Percentiles rank a stretch among this genome's conserved stretches.
Evolutionary conservation across 2,329 filamentous ascomycete species (phyloP).

Genomic region (Lasiodiplodia hormozganensis): DNA sequence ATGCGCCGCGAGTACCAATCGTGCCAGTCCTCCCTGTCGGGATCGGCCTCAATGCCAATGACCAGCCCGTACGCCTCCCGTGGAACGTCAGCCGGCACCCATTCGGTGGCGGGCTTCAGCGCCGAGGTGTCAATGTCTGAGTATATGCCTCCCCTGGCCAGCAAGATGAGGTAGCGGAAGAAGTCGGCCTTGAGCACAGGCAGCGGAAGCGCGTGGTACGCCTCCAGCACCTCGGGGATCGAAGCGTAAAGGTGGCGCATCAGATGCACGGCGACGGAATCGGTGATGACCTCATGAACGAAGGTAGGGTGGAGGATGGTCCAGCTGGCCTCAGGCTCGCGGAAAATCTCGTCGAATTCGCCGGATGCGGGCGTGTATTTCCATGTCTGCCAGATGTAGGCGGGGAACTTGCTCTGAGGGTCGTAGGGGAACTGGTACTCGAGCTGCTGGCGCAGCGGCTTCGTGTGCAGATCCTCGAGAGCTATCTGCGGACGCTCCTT

Average conservation of each 20-base stretch:
- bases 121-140: conserved; percentile 84
- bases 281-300: conserved; percentile 96
- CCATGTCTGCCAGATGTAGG: conserved; percentile 99
- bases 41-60: conserved; percentile 94
- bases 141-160: conserved; percentile 83
- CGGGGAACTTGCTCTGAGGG: conserved; percentile 85
- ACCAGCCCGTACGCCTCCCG: conserved; percentile 82
- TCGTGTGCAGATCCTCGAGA: conserved; percentile 72
- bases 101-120: conserved; percentile 81
- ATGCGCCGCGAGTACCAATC: conserved; percentile 96
- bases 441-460: conserved; percentile 79
- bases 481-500: conserved; percentile 64
- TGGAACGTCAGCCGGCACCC: conserved; percentile 82
- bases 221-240: conserved; percentile 57
- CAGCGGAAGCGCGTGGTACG: conserved; percentile 56
- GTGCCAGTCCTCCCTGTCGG: conserved; percentile 89
- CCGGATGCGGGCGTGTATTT: conserved; percentile 80
- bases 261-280: conserved; percentile 80
- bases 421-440: conserved; percentile 96
- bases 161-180: conserved; percentile 73
- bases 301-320: conserved; percentile 86
- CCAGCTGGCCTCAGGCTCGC: conserved; percentile 89
- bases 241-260: conserved; percentile 86
- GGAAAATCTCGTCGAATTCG: conserved; percentile 76
- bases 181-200: conserved; percentile 69